phyloP scores from a whole-genome alignment of 768 basidiomycete genomes.

The Lactifluus subvellereus region DNA sequence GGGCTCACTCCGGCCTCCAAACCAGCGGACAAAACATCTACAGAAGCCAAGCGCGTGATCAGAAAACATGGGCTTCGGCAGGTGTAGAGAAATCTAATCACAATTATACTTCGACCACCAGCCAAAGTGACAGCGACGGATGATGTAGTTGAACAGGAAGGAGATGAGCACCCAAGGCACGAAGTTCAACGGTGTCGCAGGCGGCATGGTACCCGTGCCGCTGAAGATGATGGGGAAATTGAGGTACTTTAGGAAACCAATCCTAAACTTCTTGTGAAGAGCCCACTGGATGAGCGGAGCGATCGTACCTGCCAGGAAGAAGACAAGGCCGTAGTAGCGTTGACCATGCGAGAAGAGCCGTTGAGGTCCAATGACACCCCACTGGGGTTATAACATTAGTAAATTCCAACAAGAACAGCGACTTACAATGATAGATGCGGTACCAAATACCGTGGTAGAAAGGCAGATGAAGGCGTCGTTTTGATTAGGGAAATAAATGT shows the following conservation, averaged over 20 bases:
- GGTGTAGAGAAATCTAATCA: conserved; percentile 5
- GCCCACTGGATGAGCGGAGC: conserved; percentile 53
- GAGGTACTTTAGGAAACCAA: conserved; percentile 48
- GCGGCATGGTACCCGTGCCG: conserved; percentile 38
- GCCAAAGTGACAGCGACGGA: conserved; percentile 34
- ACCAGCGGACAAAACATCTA: conserved; percentile 61
- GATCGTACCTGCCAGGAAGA: conserved; percentile 72
- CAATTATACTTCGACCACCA: conserved; percentile 39
- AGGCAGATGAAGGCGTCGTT: conserved; percentile 67
- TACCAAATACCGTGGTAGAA: conserved; percentile 64
- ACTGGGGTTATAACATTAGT: conserved; percentile 4
- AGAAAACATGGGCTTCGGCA: not conserved
- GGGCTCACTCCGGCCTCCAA: conserved; percentile 48
- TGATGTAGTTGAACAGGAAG: conserved; percentile 35
- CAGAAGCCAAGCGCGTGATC: conserved; percentile 26
- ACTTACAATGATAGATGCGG: conserved; percentile 67
- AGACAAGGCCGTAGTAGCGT: conserved; percentile 36
- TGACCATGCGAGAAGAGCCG: conserved; percentile 27
- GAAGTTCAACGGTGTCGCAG: conserved; percentile 39
- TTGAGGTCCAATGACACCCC: conserved; percentile 70
- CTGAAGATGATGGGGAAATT: conserved; percentile 45
- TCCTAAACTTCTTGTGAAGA: conserved; percentile 28
- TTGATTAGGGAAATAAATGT: conserved; percentile 51
- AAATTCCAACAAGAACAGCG: not conserved
- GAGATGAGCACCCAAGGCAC: conserved; percentile 35